These are phyloP conservation scores for Eucalyptus erythrocorys DNA, from an alignment of 345 rosid species.

Conservation along the genomic window DNA sequence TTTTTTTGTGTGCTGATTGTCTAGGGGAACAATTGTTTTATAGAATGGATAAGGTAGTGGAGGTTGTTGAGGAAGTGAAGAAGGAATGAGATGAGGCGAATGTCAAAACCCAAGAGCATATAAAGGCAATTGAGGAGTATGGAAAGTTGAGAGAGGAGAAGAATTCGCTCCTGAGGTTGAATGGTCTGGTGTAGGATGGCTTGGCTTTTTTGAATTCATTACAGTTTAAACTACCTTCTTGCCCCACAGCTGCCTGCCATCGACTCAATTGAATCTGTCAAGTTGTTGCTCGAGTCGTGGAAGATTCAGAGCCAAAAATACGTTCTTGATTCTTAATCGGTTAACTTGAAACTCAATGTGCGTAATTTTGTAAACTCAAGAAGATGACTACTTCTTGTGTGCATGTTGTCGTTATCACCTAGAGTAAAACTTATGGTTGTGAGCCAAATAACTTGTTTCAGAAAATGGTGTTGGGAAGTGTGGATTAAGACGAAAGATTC, in stretches of 20 bases:
- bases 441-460: too few species aligned
- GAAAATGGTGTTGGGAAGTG: too few species aligned
- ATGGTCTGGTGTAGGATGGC: conserved; percentile 59
- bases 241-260: conserved; percentile 70
- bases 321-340: not conserved
- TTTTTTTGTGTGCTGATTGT: not conserved
- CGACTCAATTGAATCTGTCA: conserved; percentile 45
- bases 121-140: conserved; percentile 48
- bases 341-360: not conserved
- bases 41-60: conserved; percentile 69
- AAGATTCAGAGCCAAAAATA: conserved; percentile 43
- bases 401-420: too few species aligned
- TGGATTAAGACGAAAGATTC: too few species aligned
- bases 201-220: conserved; percentile 66
- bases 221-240: conserved; percentile 69
- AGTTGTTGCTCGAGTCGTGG: conserved; percentile 61
- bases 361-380: not conserved
- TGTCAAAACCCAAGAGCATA: conserved; percentile 26
- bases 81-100: conserved; percentile 74
- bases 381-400: not conserved
- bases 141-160: conserved; percentile 39
- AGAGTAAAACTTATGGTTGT: too few species aligned
- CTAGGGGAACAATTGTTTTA: not conserved
- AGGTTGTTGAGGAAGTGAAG: conserved; percentile 76
- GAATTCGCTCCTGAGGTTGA: conserved; percentile 69